Conservation (phyloP, 345 rosid genomes). For the Sonneratia caseolaris region DNA sequence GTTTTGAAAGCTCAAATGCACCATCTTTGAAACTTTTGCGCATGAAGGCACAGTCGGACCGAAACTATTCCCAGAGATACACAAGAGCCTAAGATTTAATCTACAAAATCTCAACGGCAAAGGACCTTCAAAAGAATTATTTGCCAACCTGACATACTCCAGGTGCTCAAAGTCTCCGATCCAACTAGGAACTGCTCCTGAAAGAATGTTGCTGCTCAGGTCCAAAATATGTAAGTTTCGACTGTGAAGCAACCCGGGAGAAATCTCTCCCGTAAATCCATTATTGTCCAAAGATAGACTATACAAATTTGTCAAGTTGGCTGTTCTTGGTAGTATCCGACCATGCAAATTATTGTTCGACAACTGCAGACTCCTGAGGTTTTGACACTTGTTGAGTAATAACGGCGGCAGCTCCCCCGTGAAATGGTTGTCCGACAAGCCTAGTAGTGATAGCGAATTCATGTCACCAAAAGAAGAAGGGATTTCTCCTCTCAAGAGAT, state of each 20-base stretch:
- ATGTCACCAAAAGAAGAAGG: slow-evolving; percentile 15
- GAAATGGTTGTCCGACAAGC: slow-evolving; percentile 15
- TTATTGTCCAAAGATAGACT: not conserved
- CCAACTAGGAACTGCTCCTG: not conserved
- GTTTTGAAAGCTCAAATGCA: not conserved
- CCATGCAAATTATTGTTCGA: slow-evolving; percentile 1
- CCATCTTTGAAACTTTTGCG: not conserved
- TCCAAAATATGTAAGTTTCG: not conserved
- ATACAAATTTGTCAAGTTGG: not conserved
- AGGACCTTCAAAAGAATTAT: not conserved
- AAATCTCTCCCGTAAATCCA: not conserved
- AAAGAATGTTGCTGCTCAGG: not conserved
- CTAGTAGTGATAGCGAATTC: not conserved
- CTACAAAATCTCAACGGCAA: slow-evolving; percentile 1
- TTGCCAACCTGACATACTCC: not conserved
- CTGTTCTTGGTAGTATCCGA: not conserved
- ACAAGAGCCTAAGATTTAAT: not conserved
- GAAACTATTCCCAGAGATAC: slow-evolving; percentile 11
- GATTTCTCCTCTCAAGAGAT: slow-evolving; percentile 14
- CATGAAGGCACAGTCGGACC: not conserved
- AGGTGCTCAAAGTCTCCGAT: not conserved
- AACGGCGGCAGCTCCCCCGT: slow-evolving; percentile 8
- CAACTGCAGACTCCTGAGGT: not conserved
- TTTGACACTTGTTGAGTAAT: not conserved
- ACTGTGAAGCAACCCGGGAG: slow-evolving; percentile 1